Conservation (phyloP, 805 yeast species). For the Lipomyces yamadae region DNA sequence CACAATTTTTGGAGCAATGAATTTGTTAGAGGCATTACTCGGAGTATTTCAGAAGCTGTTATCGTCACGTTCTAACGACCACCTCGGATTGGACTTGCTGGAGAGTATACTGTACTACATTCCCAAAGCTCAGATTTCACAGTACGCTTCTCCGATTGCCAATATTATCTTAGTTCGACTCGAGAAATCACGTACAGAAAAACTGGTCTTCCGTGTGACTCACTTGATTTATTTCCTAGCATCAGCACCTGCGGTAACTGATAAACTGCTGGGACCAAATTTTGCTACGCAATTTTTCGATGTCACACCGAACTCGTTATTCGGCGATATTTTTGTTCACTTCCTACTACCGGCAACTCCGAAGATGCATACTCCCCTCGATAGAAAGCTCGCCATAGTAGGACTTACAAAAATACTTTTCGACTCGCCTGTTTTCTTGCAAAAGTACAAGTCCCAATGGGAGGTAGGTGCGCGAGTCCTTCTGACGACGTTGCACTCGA, state of each 20-base stretch:
- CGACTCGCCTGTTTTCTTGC: slow-evolving; percentile 48
- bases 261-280: slow-evolving; percentile 49
- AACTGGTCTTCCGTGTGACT: slow-evolving; percentile 72
- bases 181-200: slow-evolving; percentile 80
- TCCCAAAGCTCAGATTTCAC: slow-evolving; percentile 56
- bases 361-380: slow-evolving; percentile 49
- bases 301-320: slow-evolving; percentile 63
- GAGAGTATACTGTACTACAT: slow-evolving; percentile 67
- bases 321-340: slow-evolving; percentile 44
- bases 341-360: slow-evolving; percentile 46
- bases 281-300: slow-evolving; percentile 72
- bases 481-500: slow-evolving; percentile 16
- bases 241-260: slow-evolving; percentile 50
- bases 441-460: slow-evolving; percentile 52
- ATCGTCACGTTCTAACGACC: slow-evolving; percentile 80
- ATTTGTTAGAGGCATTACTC: slow-evolving; percentile 69
- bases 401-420: slow-evolving; percentile 55
- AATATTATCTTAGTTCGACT: slow-evolving; percentile 77
- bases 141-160: slow-evolving; percentile 72
- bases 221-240: slow-evolving; percentile 60
- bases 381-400: slow-evolving; percentile 54
- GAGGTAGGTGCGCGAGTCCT: slow-evolving; percentile 35
- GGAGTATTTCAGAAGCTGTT: slow-evolving; percentile 97
- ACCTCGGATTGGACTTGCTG: slow-evolving; percentile 81
- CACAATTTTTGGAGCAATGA: slow-evolving; percentile 50